Conservation (phyloP, 1,139 yeast genomes). For the Geotrichum reessii region DNA sequence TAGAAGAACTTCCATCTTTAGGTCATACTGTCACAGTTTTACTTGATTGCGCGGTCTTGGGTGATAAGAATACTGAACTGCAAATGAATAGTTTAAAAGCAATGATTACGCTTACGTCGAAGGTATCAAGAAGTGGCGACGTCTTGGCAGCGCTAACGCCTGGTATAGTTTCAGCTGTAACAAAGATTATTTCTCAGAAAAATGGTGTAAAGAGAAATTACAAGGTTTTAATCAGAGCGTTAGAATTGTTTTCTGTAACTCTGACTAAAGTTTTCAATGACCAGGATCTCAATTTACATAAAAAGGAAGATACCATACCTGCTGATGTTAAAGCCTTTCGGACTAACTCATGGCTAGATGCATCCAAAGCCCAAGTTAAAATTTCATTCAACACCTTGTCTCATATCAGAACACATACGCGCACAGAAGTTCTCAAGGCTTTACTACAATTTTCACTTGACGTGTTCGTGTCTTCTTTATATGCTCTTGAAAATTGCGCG, state of each 20-base stretch:
- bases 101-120: constrained; percentile 34
- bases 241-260: constrained; percentile 36
- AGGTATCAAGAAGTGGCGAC: constrained; percentile 42
- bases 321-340: constrained; percentile 31
- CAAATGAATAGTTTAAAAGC: constrained; percentile 33
- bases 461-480: constrained; percentile 33
- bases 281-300: constrained; percentile 29
- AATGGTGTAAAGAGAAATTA: constrained; percentile 40
- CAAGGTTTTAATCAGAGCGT: constrained; percentile 36
- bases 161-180: constrained; percentile 48
- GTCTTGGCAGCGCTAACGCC: constrained; percentile 50
- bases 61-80: constrained; percentile 26
- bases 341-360: constrained; percentile 56
- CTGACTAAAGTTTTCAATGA: constrained; percentile 42
- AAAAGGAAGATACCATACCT: not conserved
- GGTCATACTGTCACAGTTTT: constrained; percentile 46
- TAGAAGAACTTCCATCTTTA: constrained; percentile 39
- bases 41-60: constrained; percentile 36
- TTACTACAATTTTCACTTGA: constrained; percentile 33
- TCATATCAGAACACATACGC: constrained; percentile 28
- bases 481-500: constrained; percentile 36
- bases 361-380: constrained; percentile 57
- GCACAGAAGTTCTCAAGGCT: constrained; percentile 34
- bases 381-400: constrained; percentile 28
- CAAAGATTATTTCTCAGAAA: constrained; percentile 40